These are phyloP conservation scores for Infundibulicybe gibba DNA, from an alignment of 768 basidiomycete genomes.

Conservation along the genomic window DNA sequence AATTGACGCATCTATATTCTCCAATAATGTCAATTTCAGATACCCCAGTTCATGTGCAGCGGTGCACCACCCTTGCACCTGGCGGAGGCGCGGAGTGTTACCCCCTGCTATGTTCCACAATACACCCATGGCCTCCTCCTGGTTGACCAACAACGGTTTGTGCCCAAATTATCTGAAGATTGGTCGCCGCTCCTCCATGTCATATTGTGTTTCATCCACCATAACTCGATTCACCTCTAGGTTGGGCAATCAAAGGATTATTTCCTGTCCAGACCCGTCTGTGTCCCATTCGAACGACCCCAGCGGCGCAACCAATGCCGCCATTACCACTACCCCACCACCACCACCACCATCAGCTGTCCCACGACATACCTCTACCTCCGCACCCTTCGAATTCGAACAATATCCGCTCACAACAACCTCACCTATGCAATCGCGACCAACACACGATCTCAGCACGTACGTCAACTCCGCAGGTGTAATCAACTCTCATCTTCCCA, in stretches of 20 bases:
- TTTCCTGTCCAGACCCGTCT: not conserved
- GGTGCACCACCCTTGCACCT: conserved; percentile 54
- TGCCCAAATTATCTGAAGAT: conserved; percentile 7
- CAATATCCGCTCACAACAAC: not conserved
- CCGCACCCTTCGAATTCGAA: conserved; percentile 22
- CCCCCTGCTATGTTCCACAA: conserved; percentile 36
- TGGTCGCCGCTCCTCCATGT: conserved; percentile 5
- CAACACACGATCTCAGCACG: too few species aligned
- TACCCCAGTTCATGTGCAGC: conserved; percentile 62
- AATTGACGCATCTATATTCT: too few species aligned
- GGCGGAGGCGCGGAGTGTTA: conserved; percentile 78
- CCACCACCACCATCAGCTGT: conserved; percentile 3
- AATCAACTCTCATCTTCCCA: not conserved
- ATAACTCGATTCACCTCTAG: too few species aligned
- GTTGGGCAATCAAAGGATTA: too few species aligned
- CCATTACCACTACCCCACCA: too few species aligned
- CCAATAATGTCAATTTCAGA: conserved; percentile 40
- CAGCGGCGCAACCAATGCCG: too few species aligned
- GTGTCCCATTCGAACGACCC: too few species aligned
- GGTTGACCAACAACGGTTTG: conserved; percentile 48
- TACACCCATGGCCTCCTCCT: conserved; percentile 31
- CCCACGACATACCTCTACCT: conserved; percentile 1
- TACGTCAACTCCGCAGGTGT: too few species aligned
- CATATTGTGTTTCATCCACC: too few species aligned
- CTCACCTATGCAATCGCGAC: not conserved